Percentiles rank a stretch among this genome's conserved stretches.
Evolutionary conservation across 2,329 filamentous ascomycete genomes (phyloP).

Genomic region (Nannizziopsis barbatae): DNA sequence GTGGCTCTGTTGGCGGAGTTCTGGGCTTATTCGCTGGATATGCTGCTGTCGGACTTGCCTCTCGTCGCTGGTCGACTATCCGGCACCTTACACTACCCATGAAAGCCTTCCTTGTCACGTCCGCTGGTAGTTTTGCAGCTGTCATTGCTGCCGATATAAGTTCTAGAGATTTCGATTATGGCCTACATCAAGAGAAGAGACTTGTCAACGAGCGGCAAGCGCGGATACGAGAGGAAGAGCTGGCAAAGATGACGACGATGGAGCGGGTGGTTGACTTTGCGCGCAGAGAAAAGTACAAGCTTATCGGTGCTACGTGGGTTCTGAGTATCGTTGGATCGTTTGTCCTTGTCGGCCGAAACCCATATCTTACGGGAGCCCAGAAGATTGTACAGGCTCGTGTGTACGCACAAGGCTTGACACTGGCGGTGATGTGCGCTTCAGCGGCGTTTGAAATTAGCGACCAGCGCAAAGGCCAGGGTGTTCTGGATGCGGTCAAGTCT

Average conservation of each 20-base stretch:
- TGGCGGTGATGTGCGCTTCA: constrained; percentile 70
- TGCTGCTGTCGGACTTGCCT: constrained; percentile 56
- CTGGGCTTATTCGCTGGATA: constrained; percentile 57
- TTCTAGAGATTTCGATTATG: constrained; percentile 59
- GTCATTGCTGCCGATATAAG: constrained; percentile 75
- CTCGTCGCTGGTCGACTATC: constrained; percentile 64
- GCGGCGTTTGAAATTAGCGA: constrained; percentile 76
- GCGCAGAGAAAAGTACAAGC: constrained; percentile 69
- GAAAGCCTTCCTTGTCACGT: constrained; percentile 79
- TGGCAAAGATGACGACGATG: constrained; percentile 44
- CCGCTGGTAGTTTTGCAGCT: constrained; percentile 68
- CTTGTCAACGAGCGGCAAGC: constrained; percentile 55
- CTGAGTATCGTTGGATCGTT: constrained; percentile 67
- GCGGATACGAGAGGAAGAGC: constrained; percentile 45
- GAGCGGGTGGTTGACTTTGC: constrained; percentile 62
- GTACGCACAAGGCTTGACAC: constrained; percentile 80
- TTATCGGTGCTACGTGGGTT: constrained; percentile 73
- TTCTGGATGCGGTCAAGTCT: constrained; percentile 32
- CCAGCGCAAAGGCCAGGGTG: constrained; percentile 54
- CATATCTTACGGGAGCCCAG: constrained; percentile 61
- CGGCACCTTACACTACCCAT: constrained; percentile 76
- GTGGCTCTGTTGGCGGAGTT: constrained; percentile 62
- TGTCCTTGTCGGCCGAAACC: constrained; percentile 64
- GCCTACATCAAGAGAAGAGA: constrained; percentile 54
- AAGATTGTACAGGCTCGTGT: constrained; percentile 92